Evolutionary conservation across 129 eudicot genomes (phyloP).

Genomic region (Artemisia tridentata): DNA sequence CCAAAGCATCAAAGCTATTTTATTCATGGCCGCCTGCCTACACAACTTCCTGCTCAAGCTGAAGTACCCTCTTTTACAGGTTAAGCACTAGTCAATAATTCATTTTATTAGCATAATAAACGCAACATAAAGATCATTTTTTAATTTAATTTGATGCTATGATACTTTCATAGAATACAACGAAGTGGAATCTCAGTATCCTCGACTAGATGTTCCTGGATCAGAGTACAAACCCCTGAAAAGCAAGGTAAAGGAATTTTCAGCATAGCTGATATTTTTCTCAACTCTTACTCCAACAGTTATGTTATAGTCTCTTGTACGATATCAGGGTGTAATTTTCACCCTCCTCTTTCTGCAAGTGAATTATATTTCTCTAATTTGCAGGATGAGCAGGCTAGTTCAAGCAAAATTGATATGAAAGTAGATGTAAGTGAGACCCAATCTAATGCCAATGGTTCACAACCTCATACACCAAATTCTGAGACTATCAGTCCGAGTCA

Average conservation of each 20-base stretch:
- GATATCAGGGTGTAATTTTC: slow-evolving; percentile 8
- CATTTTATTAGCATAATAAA: not conserved
- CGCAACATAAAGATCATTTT: not conserved
- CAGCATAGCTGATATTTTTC: not conserved
- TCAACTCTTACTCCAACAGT: not conserved
- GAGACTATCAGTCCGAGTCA: slow-evolving; percentile 50
- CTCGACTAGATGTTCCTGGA: slow-evolving; percentile 84
- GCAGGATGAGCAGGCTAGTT: slow-evolving; percentile 50
- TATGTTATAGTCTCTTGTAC: not conserved
- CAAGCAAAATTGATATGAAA: slow-evolving; percentile 29
- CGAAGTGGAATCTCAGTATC: slow-evolving; percentile 65
- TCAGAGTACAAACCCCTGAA: slow-evolving; percentile 68
- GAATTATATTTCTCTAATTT: slow-evolving; percentile 15
- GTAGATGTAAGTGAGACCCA: slow-evolving; percentile 36
- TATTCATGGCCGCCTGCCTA: slow-evolving; percentile 53
- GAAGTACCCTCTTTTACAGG: slow-evolving; percentile 90
- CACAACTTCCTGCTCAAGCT: slow-evolving; percentile 84
- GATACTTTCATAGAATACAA: slow-evolving; percentile 49
- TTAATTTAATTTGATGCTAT: not conserved
- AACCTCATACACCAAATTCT: slow-evolving; percentile 41
- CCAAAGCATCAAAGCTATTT: slow-evolving; percentile 42
- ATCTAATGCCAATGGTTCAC: slow-evolving; percentile 38
- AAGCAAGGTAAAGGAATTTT: slow-evolving; percentile 46
- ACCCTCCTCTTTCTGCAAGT: slow-evolving; percentile 10
- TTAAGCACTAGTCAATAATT: slow-evolving; percentile 27